Evolutionary conservation across 139 green algal genomes (phyloP).

Genomic region (Chlorella sp.): DNA sequence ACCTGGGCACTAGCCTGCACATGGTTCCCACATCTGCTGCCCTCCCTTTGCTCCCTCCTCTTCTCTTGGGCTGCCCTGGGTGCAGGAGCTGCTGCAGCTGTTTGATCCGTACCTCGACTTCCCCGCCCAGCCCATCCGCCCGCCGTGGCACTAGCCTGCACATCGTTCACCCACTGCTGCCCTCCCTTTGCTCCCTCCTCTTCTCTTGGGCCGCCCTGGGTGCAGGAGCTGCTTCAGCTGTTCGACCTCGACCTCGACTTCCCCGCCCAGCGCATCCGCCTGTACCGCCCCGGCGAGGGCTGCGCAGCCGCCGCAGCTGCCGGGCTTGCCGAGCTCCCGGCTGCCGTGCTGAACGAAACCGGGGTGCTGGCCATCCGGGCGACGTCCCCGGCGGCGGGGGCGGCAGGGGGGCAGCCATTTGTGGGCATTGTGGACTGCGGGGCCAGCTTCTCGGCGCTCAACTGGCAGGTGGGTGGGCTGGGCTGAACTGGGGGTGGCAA

Average conservation of each 20-base stretch:
- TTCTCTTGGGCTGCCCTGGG: too few relatives aligned
- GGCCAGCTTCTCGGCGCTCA: constrained; percentile 35
- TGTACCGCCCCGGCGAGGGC: constrained; percentile 23
- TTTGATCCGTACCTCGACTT: too few relatives aligned
- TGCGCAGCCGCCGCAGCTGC: neutral
- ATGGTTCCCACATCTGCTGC: too few relatives aligned
- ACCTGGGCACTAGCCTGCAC: too few relatives aligned
- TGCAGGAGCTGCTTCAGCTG: constrained; percentile 32
- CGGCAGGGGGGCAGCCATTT: constrained; percentile 19
- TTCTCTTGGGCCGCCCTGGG: too few relatives aligned
- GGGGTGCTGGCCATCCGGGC: constrained; percentile 31
- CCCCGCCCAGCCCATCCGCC: too few relatives aligned
- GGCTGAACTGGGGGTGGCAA: too few relatives aligned
- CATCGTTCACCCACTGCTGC: too few relatives aligned
- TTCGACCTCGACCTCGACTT: constrained; percentile 39
- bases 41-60: too few relatives aligned
- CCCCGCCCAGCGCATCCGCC: neutral
- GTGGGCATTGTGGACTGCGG: constrained; percentile 38
- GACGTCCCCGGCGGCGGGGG: neutral
- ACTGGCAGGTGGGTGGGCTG: constrained; percentile 25
- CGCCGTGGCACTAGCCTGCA: too few relatives aligned
- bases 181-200: neutral
- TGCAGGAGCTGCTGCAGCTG: too few relatives aligned
- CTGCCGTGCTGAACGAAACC: constrained; percentile 35
- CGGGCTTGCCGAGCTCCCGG: constrained; percentile 16